Evolutionary conservation across 2,329 filamentous ascomycete species (phyloP), one percentile per base, ranked within the genome.

Genomic region (Diplodia corticola): DNA sequence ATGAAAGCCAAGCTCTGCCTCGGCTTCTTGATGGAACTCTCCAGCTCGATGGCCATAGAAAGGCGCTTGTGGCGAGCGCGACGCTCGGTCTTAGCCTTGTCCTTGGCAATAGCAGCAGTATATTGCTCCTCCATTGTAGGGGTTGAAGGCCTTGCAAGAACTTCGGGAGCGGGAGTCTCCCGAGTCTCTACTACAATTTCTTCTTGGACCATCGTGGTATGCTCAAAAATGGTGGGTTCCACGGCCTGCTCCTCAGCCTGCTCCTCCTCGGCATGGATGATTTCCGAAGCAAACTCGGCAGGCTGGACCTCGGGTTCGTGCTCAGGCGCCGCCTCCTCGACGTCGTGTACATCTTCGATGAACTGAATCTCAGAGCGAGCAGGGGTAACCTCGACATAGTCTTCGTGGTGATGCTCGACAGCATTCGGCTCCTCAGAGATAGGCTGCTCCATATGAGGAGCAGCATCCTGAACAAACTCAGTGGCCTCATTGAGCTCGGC

Each of bases 21-120:
- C 24, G 64, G 64, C 55, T 66, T 66, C 35, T 54, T 66, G 37
- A 66, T 54, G 10, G 64, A 66, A 48, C 33, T 57, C 20, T 66
- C 64, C 26, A 66, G 30, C 35, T 63, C 37, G 9, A 66, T 66
- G 7, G 64, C 64, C 37, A 66, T 24, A 20, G 64, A 66, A 24
- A 66, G 64, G 4, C 64, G 64, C 55, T 61, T 63, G 15, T 20
- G 22, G 22, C 64, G 64, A 40, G 37, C 35, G 10, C 57, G 64
- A 9, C 57, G 49, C 33, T 66, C 64, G 24, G 54, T 66, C 49
- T 66, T 66, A 17, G 64, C 53, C 54, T 65, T 65, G 22, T 65
- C 30, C 12, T 65, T 65, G 3, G 54, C 53, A 26, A 65, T 33
- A 3, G 46, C 46, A 6, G 44, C 54, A 46, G 50, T 30, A 5